These are phyloP conservation scores for Thalassiosira profunda DNA, from an alignment of 108 stramenopile genomes.

Conservation along the genomic window DNA sequence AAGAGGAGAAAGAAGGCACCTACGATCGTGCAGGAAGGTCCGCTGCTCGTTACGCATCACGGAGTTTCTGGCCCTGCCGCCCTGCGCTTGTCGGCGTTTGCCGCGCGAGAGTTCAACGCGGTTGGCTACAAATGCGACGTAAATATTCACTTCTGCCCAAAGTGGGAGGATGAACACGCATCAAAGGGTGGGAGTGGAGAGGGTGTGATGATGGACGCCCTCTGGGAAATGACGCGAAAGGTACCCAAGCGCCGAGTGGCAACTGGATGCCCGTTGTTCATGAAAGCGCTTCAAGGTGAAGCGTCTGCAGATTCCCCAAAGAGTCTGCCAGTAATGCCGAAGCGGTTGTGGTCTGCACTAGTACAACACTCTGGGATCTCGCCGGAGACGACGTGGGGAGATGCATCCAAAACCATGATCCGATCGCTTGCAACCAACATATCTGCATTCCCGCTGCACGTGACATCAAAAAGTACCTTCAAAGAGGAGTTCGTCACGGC, in stretches of 20 bases:
- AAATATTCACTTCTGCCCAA: conserved; percentile 61
- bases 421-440: conserved; percentile 59
- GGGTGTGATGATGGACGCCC: conserved; percentile 25
- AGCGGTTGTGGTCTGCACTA: conserved; percentile 77
- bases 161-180: conserved; percentile 39
- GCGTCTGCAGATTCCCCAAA: conserved; percentile 33
- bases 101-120: conserved; percentile 80
- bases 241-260: conserved; percentile 59
- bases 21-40: conserved; percentile 71
- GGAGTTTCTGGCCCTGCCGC: conserved; percentile 95
- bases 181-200: conserved; percentile 16
- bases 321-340: conserved; percentile 60
- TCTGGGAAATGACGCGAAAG: conserved; percentile 48
- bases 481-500: conserved; percentile 97
- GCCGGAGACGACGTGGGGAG: conserved; percentile 58
- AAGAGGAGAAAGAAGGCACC: conserved; percentile 46
- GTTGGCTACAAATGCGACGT: conserved; percentile 72
- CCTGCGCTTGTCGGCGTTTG: conserved; percentile 93
- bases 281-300: conserved; percentile 53
- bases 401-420: conserved; percentile 73
- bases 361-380: conserved; percentile 59
- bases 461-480: conserved; percentile 84
- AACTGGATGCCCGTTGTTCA: conserved; percentile 67
- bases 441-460: conserved; percentile 57
- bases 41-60: conserved; percentile 92